phyloP scores from a whole-genome alignment of 2,329 filamentous ascomycete species.

The Scleromitrula shiraiana region DNA sequence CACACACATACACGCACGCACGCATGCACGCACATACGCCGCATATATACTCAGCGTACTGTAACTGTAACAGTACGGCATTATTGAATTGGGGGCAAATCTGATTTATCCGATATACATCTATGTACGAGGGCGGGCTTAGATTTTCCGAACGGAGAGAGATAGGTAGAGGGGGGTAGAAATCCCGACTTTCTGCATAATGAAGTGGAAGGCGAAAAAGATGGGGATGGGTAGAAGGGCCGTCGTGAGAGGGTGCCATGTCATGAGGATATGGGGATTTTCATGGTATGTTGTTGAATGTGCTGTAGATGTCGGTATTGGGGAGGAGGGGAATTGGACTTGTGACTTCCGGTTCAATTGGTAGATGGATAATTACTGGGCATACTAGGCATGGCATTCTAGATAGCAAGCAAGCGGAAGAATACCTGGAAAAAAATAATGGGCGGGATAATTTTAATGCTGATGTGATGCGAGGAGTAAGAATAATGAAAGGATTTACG shows the following conservation, averaged over 20 bases:
- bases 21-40: too few species aligned
- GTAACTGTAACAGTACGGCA: too few species aligned
- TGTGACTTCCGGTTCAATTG: not conserved
- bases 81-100: too few species aligned
- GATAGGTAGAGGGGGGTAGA: too few species aligned
- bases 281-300: too few species aligned
- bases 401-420: not conserved
- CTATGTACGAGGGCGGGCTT: too few species aligned
- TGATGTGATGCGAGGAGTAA: not conserved
- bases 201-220: conserved; percentile 6
- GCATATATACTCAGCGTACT: too few species aligned
- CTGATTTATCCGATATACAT: too few species aligned
- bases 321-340: not conserved
- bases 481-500: not conserved
- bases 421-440: too few species aligned
- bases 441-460: not conserved
- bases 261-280: not conserved
- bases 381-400: not conserved
- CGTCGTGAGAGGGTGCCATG: not conserved
- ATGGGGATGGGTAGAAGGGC: not conserved
- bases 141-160: not conserved
- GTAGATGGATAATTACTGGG: not conserved
- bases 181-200: conserved; percentile 8
- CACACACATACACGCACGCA: too few species aligned
- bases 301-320: too few species aligned